Evolutionary conservation across 2,329 filamentous ascomycete genomes (phyloP), one percentile per base, ranked within the genome.

Genomic region (Verticillium longisporum): DNA sequence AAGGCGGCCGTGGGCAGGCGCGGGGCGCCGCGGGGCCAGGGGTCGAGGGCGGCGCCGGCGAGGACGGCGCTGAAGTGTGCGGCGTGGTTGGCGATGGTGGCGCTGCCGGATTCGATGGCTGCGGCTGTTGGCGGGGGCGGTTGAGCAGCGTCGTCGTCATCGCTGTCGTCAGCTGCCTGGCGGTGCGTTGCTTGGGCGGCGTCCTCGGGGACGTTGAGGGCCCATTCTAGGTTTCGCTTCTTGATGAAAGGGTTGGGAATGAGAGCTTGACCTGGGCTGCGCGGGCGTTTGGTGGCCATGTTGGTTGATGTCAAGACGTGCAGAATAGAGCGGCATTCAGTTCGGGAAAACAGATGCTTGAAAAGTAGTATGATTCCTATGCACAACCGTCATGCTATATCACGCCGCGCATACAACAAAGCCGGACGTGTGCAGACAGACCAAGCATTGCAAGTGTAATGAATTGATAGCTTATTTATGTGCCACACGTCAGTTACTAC

Each of bases 241-340:
- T 81, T 81, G 63, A 80, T 74, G 62, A 79, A 77, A 0, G 79
- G 78, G 58, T 80, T 81, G 2, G 73, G 63, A 9, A 80, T 75
- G 58, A 80, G 66, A 31, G 26, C 26, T 31, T 4, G 26, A 26
- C 67, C 64, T 1, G 73, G 71, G 60, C 72, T 73, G 32, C 61
- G 61, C 21, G 66, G 67, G 21, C 72, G 69, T 60, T 77, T 77
- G 9, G 61, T 58, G 10, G 66, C 60, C 70, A 73, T 72, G 37
- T 5, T 38, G 10, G 26, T 4, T 4, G 26, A 4, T 31, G 26
- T 4, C 26, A 31, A 31, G 26, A 31, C 26, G 5, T 31, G 26
- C 26, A 31, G 26, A 31, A 31, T 4, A 31, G 26, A 31, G 5
- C 26, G 4, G 3, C 5, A 5, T 31, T 31, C 26, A 31, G 26